phyloP scores from a whole-genome alignment of 495 filamentous ascomycete genomes.

The Amniculicola lignicola region DNA sequence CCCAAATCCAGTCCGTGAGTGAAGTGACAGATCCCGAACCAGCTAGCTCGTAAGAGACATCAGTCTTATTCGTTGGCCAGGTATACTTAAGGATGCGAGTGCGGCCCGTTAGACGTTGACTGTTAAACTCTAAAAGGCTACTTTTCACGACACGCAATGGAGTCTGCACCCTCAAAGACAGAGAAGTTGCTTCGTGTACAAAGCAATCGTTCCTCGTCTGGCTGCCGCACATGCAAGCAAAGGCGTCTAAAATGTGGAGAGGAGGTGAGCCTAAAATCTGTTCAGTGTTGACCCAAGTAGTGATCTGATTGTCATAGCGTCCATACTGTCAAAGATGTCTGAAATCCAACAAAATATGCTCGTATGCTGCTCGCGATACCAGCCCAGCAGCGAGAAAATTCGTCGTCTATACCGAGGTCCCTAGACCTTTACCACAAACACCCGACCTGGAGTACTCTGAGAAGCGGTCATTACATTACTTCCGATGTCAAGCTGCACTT shows the following conservation, averaged over 20 bases:
- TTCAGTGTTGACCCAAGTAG: too few species aligned
- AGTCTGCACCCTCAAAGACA: conserved; percentile 1
- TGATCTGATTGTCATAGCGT: too few species aligned
- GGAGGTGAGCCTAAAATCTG: too few species aligned
- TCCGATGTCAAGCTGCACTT: neutral
- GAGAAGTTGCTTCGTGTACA: neutral
- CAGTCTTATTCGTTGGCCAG: too few species aligned
- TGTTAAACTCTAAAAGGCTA: too few species aligned
- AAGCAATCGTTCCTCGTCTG: neutral
- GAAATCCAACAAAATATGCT: neutral
- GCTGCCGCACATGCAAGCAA: neutral
- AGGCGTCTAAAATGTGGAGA: neutral
- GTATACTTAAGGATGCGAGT: too few species aligned
- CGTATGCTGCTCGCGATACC: neutral
- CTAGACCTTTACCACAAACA: neutral
- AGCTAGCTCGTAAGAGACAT: too few species aligned
- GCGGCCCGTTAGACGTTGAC: too few species aligned
- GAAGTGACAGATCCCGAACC: too few species aligned
- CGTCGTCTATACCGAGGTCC: neutral
- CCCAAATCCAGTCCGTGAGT: too few species aligned
- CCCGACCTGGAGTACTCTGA: neutral
- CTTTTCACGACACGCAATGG: conserved; percentile 38
- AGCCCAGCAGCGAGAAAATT: neutral
- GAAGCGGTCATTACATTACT: neutral
- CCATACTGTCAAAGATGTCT: neutral